Conservation (phyloP, 345 rosid species). For the Aurinia saxatilis region DNA sequence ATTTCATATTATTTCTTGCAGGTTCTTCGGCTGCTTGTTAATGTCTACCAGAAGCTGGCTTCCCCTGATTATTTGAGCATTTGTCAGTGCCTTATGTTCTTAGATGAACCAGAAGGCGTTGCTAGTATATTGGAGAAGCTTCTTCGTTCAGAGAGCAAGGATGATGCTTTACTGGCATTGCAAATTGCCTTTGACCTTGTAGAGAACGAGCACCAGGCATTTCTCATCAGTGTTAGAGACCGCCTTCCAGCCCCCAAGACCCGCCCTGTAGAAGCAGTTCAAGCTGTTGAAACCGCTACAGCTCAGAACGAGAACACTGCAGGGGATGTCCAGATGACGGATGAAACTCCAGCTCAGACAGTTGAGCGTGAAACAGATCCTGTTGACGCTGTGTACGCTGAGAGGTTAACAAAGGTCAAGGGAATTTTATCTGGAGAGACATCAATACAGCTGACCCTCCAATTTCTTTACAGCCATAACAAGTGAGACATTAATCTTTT, state of each 20-base stretch:
- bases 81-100: constrained; percentile 97
- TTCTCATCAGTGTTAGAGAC: constrained; percentile 86
- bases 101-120: constrained; percentile 86
- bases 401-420: constrained; percentile 71
- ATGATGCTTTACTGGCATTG: constrained; percentile 79
- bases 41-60: constrained; percentile 77
- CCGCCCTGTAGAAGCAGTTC: constrained; percentile 45
- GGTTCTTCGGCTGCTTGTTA: constrained; percentile 90
- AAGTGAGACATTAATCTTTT: constrained; percentile 38
- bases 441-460: constrained; percentile 86
- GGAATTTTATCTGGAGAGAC: constrained; percentile 97
- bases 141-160: constrained; percentile 72
- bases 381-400: constrained; percentile 57
- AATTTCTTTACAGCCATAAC: constrained; percentile 89
- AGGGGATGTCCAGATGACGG: constrained; percentile 81
- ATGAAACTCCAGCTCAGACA: constrained; percentile 47
- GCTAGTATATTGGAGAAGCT: constrained; percentile 90
- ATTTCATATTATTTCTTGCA: constrained; percentile 25
- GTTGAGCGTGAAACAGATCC: constrained; percentile 49
- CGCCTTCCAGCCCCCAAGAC: constrained; percentile 67
- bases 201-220: constrained; percentile 98
- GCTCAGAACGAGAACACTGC: constrained; percentile 50
- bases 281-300: constrained; percentile 38
- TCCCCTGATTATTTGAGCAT: constrained; percentile 95
- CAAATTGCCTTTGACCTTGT: constrained; percentile 97